Conservation (phyloP, 805 yeast species). For the Wickerhamiella kazuoi region DNA sequence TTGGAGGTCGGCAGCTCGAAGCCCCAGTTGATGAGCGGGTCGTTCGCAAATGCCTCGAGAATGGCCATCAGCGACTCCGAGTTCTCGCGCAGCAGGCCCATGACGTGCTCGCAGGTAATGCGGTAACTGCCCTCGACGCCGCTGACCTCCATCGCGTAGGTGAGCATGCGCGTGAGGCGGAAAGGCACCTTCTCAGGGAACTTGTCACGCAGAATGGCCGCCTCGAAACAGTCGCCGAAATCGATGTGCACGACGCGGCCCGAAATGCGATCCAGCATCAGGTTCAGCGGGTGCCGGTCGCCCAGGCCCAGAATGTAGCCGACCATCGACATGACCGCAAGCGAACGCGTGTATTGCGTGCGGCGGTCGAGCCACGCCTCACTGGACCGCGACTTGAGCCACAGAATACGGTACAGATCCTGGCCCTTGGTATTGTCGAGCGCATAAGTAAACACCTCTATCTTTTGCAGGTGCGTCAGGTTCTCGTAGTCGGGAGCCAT, state of each 20-base stretch:
- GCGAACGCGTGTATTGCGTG: conserved; percentile 84
- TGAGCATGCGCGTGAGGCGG: conserved; percentile 88
- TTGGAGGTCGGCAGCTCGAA: conserved; percentile 66
- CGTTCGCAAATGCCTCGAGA: conserved; percentile 94
- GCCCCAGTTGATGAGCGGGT: conserved; percentile 98
- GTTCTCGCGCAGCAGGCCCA: conserved; percentile 84
- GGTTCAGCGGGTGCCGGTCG: conserved; percentile 92
- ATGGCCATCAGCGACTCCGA: conserved; percentile 96
- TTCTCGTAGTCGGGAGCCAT: conserved; percentile 96
- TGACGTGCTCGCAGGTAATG: conserved; percentile 91
- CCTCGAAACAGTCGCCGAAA: conserved; percentile 98
- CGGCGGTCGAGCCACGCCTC: conserved; percentile 97
- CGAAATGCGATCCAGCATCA: conserved; percentile 84
- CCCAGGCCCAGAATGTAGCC: conserved; percentile 95
- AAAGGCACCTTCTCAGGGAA: conserved; percentile 98
- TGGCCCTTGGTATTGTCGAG: conserved; percentile 91
- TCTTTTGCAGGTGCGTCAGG: conserved; percentile 73
- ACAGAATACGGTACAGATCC: conserved; percentile 82
- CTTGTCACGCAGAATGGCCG: conserved; percentile 89
- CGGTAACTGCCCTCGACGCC: conserved; percentile 96
- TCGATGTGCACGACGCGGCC: conserved; percentile 96
- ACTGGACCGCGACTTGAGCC: conserved; percentile 90
- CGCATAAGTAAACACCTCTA: conserved; percentile 93
- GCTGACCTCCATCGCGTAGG: conserved; percentile 97
- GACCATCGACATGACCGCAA: conserved; percentile 98